phyloP scores from a whole-genome alignment of 805 yeast species.

The Metschnikowia cubensis region DNA sequence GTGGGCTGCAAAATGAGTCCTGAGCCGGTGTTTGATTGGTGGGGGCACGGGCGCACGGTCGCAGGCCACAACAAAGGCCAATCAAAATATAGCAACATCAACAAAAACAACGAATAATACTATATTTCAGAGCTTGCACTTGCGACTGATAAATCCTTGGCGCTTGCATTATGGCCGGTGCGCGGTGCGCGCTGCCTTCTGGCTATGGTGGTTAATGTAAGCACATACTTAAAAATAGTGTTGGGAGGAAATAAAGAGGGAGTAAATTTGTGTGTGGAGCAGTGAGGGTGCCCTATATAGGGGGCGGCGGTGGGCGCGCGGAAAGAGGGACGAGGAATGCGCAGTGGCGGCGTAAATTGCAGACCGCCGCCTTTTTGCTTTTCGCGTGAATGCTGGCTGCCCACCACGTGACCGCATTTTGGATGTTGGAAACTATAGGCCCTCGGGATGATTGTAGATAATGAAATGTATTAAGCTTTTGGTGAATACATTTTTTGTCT shows the following conservation, averaged over 20 bases:
- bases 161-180: neutral
- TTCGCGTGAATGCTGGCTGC: neutral
- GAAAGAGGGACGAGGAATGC: constrained; percentile 15
- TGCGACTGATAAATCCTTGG: neutral
- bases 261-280: constrained; percentile 15
- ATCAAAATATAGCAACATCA: neutral
- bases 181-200: constrained; percentile 15
- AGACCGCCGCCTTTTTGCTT: constrained; percentile 11
- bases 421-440: too few species aligned
- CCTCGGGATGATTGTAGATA: too few species aligned
- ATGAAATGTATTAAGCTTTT: too few species aligned
- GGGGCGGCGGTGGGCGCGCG: constrained; percentile 17
- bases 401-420: neutral
- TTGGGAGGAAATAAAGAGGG: constrained; percentile 20
- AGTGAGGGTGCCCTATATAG: constrained; percentile 20
- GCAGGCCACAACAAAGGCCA: neutral
- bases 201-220: constrained; percentile 4
- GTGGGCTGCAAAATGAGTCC: neutral
- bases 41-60: neutral
- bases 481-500: neutral
- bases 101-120: neutral
- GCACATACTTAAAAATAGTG: constrained; percentile 19
- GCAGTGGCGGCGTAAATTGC: constrained; percentile 17
- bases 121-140: neutral
- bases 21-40: neutral